Conservation (phyloP, 345 rosid genomes). For the Citrus trifoliata region DNA sequence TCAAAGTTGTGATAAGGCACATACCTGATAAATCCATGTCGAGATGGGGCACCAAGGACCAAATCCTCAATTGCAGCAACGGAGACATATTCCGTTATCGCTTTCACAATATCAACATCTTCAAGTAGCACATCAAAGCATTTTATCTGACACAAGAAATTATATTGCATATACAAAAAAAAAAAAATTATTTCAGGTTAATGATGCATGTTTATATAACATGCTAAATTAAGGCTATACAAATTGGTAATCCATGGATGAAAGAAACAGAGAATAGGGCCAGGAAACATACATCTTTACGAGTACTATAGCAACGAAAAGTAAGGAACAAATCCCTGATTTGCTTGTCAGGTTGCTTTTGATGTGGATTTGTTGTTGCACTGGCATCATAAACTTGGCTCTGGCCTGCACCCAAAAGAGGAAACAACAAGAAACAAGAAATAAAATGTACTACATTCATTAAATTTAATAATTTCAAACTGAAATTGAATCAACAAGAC, state of each 20-base stretch:
- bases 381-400: constrained; percentile 9
- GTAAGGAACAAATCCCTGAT: constrained; percentile 64
- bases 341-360: constrained; percentile 43
- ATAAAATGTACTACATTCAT: background rate
- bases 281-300: constrained; percentile 57
- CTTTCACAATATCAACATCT: constrained; percentile 59
- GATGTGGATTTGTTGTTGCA: constrained; percentile 12
- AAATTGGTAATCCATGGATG: background rate
- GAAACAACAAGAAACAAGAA: background rate
- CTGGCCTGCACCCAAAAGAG: constrained; percentile 18
- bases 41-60: constrained; percentile 77
- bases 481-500: no score
- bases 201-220: background rate
- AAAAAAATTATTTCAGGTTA: background rate
- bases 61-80: constrained; percentile 66
- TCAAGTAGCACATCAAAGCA: constrained; percentile 65
- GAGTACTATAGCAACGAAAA: constrained; percentile 83
- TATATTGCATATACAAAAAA: background rate
- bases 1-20: background rate
- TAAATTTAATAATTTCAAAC: no score
- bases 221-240: background rate
- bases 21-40: constrained; percentile 72
- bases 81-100: constrained; percentile 68
- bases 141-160: constrained; percentile 40
- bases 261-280: background rate